Evolutionary conservation across 2,329 filamentous ascomycete genomes (phyloP).

Genomic region (Stemphylium vesicarium): DNA sequence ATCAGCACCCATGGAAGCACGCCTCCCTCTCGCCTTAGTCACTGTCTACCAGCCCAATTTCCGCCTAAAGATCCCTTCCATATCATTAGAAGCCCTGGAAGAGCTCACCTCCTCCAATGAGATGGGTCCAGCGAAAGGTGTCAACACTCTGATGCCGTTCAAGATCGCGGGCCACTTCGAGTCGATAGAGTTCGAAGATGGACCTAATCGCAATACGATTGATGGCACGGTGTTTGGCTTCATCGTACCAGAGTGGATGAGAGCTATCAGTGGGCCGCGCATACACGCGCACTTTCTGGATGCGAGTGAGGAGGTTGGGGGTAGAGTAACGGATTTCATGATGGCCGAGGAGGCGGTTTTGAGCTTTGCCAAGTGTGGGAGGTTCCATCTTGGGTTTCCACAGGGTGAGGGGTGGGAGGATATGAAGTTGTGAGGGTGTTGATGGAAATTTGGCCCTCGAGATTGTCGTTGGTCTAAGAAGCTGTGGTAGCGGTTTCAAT

Average conservation of each 20-base stretch:
- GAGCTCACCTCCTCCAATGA: slow-evolving; percentile 23
- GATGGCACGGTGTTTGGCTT: slow-evolving; percentile 52
- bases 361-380: slow-evolving; percentile 50
- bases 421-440: slow-evolving; percentile 22
- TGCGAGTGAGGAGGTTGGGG: slow-evolving; percentile 41
- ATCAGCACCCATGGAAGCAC: slow-evolving; percentile 41
- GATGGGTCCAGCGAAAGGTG: slow-evolving; percentile 28
- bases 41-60: slow-evolving; percentile 49
- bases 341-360: slow-evolving; percentile 43
- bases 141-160: slow-evolving; percentile 52
- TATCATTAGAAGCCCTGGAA: slow-evolving; percentile 26
- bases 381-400: slow-evolving; percentile 53
- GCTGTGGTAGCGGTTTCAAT: no score
- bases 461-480: no score
- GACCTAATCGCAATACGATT: slow-evolving; percentile 34
- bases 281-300: slow-evolving; percentile 48
- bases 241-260: slow-evolving; percentile 50
- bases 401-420: slow-evolving; percentile 51
- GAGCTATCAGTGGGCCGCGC: slow-evolving; percentile 48
- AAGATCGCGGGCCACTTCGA: slow-evolving; percentile 46
- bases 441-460: no score
- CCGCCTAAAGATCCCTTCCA: slow-evolving; percentile 31
- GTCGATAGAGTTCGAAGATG: slow-evolving; percentile 36
- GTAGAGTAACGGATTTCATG: slow-evolving; percentile 48
- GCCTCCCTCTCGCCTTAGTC: slow-evolving; percentile 51